phyloP scores from a whole-genome alignment of 306 rosid species.

The Castanea mollissima region DNA sequence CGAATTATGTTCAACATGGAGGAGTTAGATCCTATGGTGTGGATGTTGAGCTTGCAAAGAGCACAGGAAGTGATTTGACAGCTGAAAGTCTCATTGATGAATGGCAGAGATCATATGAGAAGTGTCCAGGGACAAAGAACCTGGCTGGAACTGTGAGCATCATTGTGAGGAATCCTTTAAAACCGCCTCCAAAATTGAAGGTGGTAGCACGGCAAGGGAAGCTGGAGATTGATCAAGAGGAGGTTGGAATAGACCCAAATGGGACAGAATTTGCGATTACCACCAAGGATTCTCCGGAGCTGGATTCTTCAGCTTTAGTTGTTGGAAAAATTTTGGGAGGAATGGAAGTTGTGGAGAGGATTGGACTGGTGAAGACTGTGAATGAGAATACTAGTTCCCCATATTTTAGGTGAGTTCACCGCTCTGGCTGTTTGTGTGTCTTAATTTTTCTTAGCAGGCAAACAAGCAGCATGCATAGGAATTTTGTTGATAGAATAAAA shows the following conservation, averaged over 20 bases:
- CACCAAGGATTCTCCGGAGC: conserved; percentile 66
- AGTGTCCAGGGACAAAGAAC: conserved; percentile 70
- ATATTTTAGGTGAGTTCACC: conserved; percentile 57
- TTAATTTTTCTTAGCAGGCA: too few species aligned
- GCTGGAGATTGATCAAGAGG: conserved; percentile 85
- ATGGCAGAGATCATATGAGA: conserved; percentile 57
- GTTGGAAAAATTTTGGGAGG: conserved; percentile 52
- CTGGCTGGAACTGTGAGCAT: conserved; percentile 72
- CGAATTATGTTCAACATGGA: conserved; percentile 68
- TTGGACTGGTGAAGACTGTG: conserved; percentile 73
- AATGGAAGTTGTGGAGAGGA: conserved; percentile 66
- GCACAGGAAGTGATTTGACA: conserved; percentile 52
- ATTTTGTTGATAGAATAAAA: too few species aligned
- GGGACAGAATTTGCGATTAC: conserved; percentile 75
- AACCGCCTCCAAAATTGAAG: conserved; percentile 73
- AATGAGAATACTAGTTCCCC: conserved; percentile 78
- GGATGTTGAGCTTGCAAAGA: conserved; percentile 62
- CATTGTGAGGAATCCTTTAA: conserved; percentile 78
- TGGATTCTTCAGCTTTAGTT: conserved; percentile 53
- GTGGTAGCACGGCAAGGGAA: conserved; percentile 75
- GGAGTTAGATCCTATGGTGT: conserved; percentile 84
- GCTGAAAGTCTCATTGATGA: conserved; percentile 50
- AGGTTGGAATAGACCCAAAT: conserved; percentile 64
- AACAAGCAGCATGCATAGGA: too few species aligned
- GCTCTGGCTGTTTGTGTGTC: not conserved